These are phyloP conservation scores for Globisporangium paddicum DNA, from an alignment of 352 stramenopile genomes.

Conservation along the genomic window DNA sequence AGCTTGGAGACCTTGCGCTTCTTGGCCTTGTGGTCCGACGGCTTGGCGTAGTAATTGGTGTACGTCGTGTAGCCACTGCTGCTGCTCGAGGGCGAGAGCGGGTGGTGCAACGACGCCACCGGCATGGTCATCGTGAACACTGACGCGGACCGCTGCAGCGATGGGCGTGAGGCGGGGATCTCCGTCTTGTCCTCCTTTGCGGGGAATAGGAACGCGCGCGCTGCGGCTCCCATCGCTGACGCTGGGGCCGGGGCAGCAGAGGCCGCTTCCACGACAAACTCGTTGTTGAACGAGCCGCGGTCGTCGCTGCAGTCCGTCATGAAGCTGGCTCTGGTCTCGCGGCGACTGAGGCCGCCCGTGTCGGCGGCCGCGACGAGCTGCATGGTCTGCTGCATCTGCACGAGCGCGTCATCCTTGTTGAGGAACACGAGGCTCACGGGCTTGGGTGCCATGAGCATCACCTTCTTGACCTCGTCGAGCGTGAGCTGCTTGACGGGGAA, in stretches of 20 bases:
- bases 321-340: constrained; percentile 28
- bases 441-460: constrained; percentile 69
- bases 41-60: constrained; percentile 21
- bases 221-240: neutral
- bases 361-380: neutral
- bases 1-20: constrained; percentile 69
- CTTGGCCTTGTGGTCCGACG: constrained; percentile 25
- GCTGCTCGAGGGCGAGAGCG: constrained; percentile 14
- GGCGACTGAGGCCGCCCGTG: neutral
- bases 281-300: constrained; percentile 31
- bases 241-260: neutral
- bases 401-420: constrained; percentile 32
- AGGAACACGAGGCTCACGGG: constrained; percentile 78
- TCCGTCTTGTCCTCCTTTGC: neutral
- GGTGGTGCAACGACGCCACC: neutral
- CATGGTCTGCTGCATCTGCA: constrained; percentile 21
- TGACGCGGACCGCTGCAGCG: constrained; percentile 10
- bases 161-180: neutral
- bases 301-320: constrained; percentile 28
- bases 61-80: constrained; percentile 25
- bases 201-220: neutral
- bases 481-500: constrained; percentile 71
- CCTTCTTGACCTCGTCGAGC: constrained; percentile 68
- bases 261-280: constrained; percentile 13
- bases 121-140: constrained; percentile 11